phyloP scores from a whole-genome alignment of 169 alveolate genomes.

The Cyclospora cayetanensis region DNA sequence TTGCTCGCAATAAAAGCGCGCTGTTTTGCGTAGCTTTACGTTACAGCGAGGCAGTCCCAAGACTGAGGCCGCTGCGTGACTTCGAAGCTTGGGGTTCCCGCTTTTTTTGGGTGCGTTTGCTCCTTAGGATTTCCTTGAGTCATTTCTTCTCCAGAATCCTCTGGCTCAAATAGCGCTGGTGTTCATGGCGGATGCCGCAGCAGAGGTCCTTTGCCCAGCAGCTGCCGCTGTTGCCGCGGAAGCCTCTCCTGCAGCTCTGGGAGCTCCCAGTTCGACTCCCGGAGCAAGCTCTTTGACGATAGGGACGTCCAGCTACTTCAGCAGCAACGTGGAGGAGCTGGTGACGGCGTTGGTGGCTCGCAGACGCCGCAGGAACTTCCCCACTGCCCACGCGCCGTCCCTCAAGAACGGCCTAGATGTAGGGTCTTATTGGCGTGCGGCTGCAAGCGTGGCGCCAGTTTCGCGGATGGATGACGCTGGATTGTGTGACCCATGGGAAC shows the following conservation, averaged over 20 bases:
- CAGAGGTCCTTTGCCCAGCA: background rate
- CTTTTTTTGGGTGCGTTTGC: background rate
- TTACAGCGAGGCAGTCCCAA: no score
- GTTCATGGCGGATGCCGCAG: background rate
- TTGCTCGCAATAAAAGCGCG: no score
- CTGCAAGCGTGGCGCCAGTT: background rate
- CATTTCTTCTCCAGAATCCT: slow-evolving; percentile 40
- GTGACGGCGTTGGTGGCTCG: background rate
- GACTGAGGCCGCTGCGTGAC: background rate
- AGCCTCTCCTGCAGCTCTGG: background rate
- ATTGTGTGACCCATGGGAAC: no score
- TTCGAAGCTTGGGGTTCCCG: background rate
- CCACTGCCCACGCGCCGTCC: slow-evolving; percentile 15
- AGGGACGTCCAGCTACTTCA: slow-evolving; percentile 12
- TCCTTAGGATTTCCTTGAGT: background rate
- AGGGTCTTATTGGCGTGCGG: background rate
- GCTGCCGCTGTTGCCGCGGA: background rate
- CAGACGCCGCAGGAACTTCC: background rate
- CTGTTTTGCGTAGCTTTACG: no score
- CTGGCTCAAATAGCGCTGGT: slow-evolving; percentile 52
- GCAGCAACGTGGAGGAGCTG: slow-evolving; percentile 11
- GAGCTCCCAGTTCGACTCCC: background rate
- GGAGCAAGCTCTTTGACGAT: background rate
- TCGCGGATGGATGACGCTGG: background rate
- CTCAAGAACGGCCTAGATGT: slow-evolving; percentile 34